Percentiles rank a stretch among this genome's conserved stretches.
Conservation (phyloP, 2,329 filamentous ascomycete genomes). For the Aspergillus ochraceus region DNA sequence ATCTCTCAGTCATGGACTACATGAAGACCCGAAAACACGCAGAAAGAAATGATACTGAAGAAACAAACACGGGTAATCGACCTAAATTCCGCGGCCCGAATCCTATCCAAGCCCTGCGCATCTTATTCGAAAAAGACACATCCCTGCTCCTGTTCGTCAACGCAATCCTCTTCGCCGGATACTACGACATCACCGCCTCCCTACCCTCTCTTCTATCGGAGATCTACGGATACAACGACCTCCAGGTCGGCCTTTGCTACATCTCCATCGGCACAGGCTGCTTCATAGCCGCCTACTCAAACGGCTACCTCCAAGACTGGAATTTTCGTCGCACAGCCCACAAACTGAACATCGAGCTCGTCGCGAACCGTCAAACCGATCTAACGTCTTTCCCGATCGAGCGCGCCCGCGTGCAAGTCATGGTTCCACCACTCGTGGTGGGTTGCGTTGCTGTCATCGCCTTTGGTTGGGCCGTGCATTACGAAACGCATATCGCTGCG, state of each 20-base stretch:
- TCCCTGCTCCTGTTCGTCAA: conserved; percentile 39
- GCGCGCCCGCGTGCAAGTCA: conserved; percentile 35
- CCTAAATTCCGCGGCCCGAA: conserved; percentile 26
- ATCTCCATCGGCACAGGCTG: conserved; percentile 45
- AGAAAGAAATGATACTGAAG: conserved; percentile 13
- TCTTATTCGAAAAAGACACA: conserved; percentile 40
- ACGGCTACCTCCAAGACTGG: conserved; percentile 43
- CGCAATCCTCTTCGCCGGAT: conserved; percentile 48
- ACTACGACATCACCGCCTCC: conserved; percentile 48
- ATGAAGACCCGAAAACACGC: conserved; percentile 5
- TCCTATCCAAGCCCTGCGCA: conserved; percentile 36
- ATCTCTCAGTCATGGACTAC: conserved; percentile 24
- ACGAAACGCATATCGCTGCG: conserved; percentile 31
- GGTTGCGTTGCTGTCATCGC: conserved; percentile 27
- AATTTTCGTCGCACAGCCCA: conserved; percentile 48
- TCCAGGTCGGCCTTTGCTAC: conserved; percentile 45
- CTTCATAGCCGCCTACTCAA: conserved; percentile 40
- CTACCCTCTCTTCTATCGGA: conserved; percentile 25
- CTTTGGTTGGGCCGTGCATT: conserved; percentile 39
- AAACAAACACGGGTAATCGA: conserved; percentile 22
- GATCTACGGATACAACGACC: conserved; percentile 44
- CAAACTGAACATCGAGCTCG: conserved; percentile 47
- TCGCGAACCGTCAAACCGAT: conserved; percentile 49
- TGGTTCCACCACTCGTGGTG: conserved; percentile 33
- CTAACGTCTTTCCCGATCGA: conserved; percentile 49